phyloP scores from a whole-genome alignment of 139 green algal species.

The Closterium sp. region DNA sequence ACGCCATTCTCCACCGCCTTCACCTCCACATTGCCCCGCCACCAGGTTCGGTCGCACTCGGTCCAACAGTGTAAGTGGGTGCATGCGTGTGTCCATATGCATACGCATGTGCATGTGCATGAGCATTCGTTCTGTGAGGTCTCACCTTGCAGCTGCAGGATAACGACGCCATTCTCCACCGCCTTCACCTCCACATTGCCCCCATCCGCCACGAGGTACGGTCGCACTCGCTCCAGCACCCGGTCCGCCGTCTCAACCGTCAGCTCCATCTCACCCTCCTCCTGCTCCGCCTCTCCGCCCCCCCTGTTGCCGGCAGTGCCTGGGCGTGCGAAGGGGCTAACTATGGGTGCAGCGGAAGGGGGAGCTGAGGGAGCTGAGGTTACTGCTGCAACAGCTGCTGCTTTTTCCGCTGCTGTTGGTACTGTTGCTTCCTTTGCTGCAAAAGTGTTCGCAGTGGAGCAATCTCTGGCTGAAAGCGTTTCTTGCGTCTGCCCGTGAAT shows the following conservation, averaged over 20 bases:
- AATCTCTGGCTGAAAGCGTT: slow-evolving; percentile 14
- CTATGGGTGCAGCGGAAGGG: slow-evolving; percentile 38
- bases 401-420: not conserved
- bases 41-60: no score
- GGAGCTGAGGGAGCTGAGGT: not conserved
- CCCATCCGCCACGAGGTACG: slow-evolving; percentile 91
- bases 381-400: not conserved
- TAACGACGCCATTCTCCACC: slow-evolving; percentile 72
- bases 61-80: not conserved
- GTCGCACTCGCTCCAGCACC: slow-evolving; percentile 70
- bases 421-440: not conserved
- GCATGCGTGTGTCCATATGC: not conserved
- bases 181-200: slow-evolving; percentile 86
- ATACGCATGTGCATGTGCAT: not conserved
- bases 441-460: not conserved
- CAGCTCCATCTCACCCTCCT: slow-evolving; percentile 33
- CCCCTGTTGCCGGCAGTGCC: slow-evolving; percentile 31
- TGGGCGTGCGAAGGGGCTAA: slow-evolving; percentile 73
- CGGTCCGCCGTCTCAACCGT: slow-evolving; percentile 38
- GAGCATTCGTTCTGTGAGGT: no score
- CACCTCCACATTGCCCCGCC: slow-evolving; percentile 57
- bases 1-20: slow-evolving; percentile 70
- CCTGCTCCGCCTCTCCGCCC: not conserved
- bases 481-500: slow-evolving; percentile 73
- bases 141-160: slow-evolving; percentile 66